A percentile compares a stretch with the other conserved stretches of the same genome.
phyloP scores from a whole-genome alignment of 2,329 filamentous ascomycete species.

The Aspergillus uvarum region DNA sequence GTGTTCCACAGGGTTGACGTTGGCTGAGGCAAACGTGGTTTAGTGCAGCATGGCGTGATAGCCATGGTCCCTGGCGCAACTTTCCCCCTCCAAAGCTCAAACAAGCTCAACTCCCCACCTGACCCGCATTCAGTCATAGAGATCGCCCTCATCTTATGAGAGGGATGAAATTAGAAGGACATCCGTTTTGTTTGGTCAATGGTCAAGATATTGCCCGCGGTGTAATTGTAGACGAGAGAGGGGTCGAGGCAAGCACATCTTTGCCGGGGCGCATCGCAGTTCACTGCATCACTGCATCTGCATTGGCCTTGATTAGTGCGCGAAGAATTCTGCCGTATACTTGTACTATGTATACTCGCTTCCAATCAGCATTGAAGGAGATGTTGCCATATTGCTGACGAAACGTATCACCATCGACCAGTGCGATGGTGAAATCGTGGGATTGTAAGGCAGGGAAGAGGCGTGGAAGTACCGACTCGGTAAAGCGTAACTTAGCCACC shows the following conservation, averaged over 20 bases:
- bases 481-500: neutral
- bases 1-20: neutral
- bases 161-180: neutral
- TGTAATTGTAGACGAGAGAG: neutral
- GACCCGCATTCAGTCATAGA: neutral
- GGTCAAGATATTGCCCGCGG: neutral
- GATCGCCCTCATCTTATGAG: neutral
- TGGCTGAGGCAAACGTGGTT: neutral
- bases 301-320: neutral
- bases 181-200: neutral
- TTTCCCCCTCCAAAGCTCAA: neutral
- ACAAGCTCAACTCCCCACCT: neutral
- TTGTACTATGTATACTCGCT: neutral
- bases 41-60: conserved; percentile 28
- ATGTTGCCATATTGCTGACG: conserved; percentile 19
- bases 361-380: conserved; percentile 9
- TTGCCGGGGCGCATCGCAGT: neutral
- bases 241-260: neutral
- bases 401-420: conserved; percentile 20
- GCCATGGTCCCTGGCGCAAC: conserved; percentile 16
- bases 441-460: neutral
- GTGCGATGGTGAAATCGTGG: conserved; percentile 15
- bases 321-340: neutral
- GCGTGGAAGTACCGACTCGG: neutral
- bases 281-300: neutral